Conservation (phyloP, 1,284 basidiomycete species). For the Tilletia walkeri region DNA sequence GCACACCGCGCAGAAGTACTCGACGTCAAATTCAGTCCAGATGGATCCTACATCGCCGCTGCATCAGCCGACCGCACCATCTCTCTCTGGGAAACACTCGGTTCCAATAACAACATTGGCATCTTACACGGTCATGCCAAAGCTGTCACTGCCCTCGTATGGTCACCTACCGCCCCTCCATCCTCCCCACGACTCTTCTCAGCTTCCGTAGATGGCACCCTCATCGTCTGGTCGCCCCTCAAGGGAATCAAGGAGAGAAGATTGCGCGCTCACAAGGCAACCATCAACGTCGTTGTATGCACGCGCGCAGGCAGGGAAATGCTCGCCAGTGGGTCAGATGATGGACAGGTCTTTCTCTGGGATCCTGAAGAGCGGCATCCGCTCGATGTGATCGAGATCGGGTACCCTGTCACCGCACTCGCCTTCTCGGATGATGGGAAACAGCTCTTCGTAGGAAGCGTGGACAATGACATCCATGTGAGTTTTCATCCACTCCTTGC, state of each 20-base stretch:
- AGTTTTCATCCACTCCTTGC: neutral
- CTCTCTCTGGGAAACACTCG: slow-evolving; percentile 52
- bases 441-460: slow-evolving; percentile 51
- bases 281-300: slow-evolving; percentile 50
- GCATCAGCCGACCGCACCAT: slow-evolving; percentile 46
- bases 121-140: slow-evolving; percentile 47
- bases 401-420: slow-evolving; percentile 54
- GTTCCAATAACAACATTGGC: slow-evolving; percentile 49
- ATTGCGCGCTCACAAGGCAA: slow-evolving; percentile 46
- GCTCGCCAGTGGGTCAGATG: slow-evolving; percentile 47
- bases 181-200: slow-evolving; percentile 37
- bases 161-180: slow-evolving; percentile 31
- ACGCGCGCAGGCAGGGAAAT: slow-evolving; percentile 39
- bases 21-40: slow-evolving; percentile 47
- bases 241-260: slow-evolving; percentile 47
- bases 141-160: slow-evolving; percentile 48
- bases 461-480: slow-evolving; percentile 55
- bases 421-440: slow-evolving; percentile 51
- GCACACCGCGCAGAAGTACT: slow-evolving; percentile 50
- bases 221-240: slow-evolving; percentile 45
- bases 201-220: slow-evolving; percentile 52
- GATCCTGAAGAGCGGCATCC: slow-evolving; percentile 38
- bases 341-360: slow-evolving; percentile 53
- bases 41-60: slow-evolving; percentile 46
- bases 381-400: slow-evolving; percentile 44